These are phyloP conservation scores for Benincasa hispida DNA, from an alignment of 306 rosid genomes.

Conservation along the genomic window DNA sequence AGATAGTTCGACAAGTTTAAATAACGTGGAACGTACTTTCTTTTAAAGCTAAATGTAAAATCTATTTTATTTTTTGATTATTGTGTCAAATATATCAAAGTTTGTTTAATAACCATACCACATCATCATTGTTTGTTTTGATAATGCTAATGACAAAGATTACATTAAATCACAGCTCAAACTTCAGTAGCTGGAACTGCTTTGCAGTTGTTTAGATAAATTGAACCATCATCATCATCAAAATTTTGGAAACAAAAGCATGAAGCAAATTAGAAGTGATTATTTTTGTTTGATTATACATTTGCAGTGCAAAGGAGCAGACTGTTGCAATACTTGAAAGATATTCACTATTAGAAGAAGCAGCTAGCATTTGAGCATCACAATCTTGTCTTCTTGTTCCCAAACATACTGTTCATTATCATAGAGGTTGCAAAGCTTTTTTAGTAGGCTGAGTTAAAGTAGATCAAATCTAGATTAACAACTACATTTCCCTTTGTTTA, in stretches of 20 bases:
- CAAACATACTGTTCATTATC: neutral
- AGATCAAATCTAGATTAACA: neutral
- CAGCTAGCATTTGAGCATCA: neutral
- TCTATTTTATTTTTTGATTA: no score
- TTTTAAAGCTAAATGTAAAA: no score
- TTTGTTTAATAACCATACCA: neutral
- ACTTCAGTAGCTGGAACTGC: neutral
- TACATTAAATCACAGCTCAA: neutral
- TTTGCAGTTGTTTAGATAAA: neutral
- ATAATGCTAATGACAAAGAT: neutral
- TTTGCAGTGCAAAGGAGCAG: neutral
- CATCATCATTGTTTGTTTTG: no score
- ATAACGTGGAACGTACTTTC: no score
- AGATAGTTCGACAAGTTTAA: no score
- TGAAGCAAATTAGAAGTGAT: neutral
- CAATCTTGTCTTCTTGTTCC: neutral
- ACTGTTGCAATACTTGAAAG: constrained; percentile 6
- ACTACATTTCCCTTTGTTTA: neutral
- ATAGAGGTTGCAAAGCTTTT: neutral
- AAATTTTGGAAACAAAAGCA: neutral
- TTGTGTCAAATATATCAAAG: no score
- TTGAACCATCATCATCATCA: neutral
- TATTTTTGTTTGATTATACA: neutral
- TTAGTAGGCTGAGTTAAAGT: neutral
- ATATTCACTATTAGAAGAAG: neutral